Evolutionary conservation across 768 basidiomycete genomes (phyloP), one percentile per base, ranked within the genome.

Genomic region (Leccinum obscurum): DNA sequence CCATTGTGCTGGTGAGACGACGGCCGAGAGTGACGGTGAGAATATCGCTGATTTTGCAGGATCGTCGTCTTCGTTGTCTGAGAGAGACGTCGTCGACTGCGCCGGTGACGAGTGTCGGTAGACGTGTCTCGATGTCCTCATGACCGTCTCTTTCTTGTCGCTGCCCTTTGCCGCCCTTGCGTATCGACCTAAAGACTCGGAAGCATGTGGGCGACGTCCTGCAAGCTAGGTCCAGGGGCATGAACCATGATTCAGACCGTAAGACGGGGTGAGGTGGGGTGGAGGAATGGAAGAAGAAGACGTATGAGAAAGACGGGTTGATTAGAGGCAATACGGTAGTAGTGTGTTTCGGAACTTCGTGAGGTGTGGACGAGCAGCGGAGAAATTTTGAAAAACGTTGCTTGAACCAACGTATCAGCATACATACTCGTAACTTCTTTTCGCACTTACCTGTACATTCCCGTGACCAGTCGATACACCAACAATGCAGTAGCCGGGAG

Each of bases 61-160:
- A 70, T 88, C 85, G 69, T 89, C 85, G 63, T 82, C 81, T 71
- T 88, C 85, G 63, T 85, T 84, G 75, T 89, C 89, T 35, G 89
- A 91, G 63, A 91, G 79, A 17, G 90, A 91, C n/a, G 87, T 90
- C 9, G 81, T 84, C 5, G 90, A 91, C 64, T 88, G 87, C n/a
- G 84, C 79, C 1, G 75, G 82, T 67, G 78, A 88, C 76, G 68
- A 78, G 59, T 69, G 68, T 49, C 70, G 60, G 66, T 77, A 78
- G 20, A 68, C 77, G 65, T 74, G 70, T 57, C 75, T 68, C 61
- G 75, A 65, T 60, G 75, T 65, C 59, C 73, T 64, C 62, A 70
- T 66, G 65, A 49, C 54, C 52, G 55, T 32, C 15, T 46, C 44
- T 46, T 46, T 46, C n/a, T 46, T 22, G 50, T 17, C 26, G 15